Evolutionary conservation across 441 rosid genomes (phyloP).

Genomic region (Adansonia madagascariensis): DNA sequence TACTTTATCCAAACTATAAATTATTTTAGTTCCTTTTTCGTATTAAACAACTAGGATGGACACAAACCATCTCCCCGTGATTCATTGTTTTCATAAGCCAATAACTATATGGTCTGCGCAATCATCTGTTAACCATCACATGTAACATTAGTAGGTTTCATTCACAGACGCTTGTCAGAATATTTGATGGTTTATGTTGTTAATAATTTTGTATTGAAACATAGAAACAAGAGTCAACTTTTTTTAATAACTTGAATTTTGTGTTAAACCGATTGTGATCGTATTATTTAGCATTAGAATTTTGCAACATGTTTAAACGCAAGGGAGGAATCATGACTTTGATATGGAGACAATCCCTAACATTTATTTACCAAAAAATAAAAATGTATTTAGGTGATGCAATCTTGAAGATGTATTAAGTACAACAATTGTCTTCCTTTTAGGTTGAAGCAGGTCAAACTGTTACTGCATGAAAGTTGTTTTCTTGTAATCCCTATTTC

Average conservation of each 20-base stretch:
- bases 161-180: neutral
- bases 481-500: too few species aligned
- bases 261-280: neutral
- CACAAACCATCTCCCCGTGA: neutral
- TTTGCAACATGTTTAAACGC: neutral
- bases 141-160: neutral
- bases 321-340: neutral
- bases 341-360: neutral
- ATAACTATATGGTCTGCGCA: neutral
- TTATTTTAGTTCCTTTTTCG: neutral
- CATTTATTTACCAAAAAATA: neutral
- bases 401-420: neutral
- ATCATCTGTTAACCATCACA: neutral
- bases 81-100: slow-evolving; percentile 1
- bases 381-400: neutral
- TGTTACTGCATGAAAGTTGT: neutral
- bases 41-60: neutral
- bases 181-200: neutral
- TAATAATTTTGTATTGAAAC: neutral
- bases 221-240: neutral
- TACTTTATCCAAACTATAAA: neutral
- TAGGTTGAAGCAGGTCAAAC: neutral
- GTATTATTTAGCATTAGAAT: neutral
- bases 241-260: neutral
- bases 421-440: neutral